These are phyloP conservation scores for Canariomyces notabilis DNA, from an alignment of 2,329 filamentous ascomycete species.

Conservation along the genomic window DNA sequence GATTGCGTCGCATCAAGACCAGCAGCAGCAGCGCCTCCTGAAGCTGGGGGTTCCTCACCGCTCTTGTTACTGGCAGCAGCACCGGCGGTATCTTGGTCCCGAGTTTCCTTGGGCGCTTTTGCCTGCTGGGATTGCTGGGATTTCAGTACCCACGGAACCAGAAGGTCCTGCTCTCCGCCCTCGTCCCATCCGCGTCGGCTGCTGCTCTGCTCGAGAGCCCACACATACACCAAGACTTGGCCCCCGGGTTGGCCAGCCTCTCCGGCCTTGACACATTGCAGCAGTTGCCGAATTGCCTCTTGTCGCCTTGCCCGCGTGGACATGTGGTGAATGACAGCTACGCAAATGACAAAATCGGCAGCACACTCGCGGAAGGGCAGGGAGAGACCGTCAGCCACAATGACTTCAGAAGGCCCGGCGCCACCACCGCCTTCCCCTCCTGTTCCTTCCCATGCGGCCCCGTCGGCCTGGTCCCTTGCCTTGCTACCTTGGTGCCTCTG, in stretches of 20 bases:
- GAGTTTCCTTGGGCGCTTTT: constrained; percentile 15
- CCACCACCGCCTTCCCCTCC: constrained; percentile 15
- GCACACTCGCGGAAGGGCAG: constrained; percentile 64
- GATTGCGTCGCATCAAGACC: constrained; percentile 6
- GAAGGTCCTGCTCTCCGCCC: constrained; percentile 77
- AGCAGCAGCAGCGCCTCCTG: background rate
- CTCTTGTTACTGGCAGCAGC: constrained; percentile 10
- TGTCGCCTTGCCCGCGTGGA: constrained; percentile 70
- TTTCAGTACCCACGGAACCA: constrained; percentile 88
- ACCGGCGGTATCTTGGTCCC: constrained; percentile 4
- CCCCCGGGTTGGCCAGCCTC: constrained; percentile 37
- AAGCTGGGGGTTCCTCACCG: constrained; percentile 15
- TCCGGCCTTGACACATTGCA: constrained; percentile 55
- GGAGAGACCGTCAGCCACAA: constrained; percentile 78
- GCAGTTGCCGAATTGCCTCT: constrained; percentile 65
- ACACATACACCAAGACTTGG: constrained; percentile 79
- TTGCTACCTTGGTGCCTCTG: constrained; percentile 12
- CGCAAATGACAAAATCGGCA: constrained; percentile 83
- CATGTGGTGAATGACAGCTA: constrained; percentile 91
- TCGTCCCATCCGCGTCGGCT: constrained; percentile 88
- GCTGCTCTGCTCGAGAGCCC: constrained; percentile 86
- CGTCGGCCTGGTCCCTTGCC: constrained; percentile 2
- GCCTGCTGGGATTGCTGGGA: constrained; percentile 29
- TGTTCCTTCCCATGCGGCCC: constrained; percentile 11
- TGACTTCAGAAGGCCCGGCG: constrained; percentile 50